phyloP scores from a whole-genome alignment of 495 filamentous ascomycete genomes.

The Penicillium bialowiezense region DNA sequence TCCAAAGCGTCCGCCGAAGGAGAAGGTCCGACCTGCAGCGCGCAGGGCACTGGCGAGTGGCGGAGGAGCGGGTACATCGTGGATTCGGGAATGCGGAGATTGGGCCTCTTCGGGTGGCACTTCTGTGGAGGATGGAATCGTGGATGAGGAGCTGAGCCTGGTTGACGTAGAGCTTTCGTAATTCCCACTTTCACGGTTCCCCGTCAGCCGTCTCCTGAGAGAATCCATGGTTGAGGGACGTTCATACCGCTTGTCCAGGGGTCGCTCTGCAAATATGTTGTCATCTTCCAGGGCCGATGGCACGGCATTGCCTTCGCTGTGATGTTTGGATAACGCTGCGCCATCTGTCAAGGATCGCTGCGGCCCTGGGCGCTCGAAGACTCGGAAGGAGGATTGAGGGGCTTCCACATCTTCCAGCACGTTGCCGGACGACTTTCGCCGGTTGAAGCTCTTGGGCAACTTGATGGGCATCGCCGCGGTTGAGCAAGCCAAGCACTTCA shows the following conservation, averaged over 20 bases:
- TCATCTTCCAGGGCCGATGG: slow-evolving; percentile 54
- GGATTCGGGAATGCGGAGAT: slow-evolving; percentile 47
- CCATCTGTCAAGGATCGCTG: slow-evolving; percentile 50
- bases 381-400: slow-evolving; percentile 53
- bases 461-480: slow-evolving; percentile 62
- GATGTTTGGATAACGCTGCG: slow-evolving; percentile 38
- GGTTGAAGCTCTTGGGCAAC: slow-evolving; percentile 61
- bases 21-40: slow-evolving; percentile 70
- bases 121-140: slow-evolving; percentile 69
- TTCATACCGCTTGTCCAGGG: slow-evolving; percentile 40
- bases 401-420: slow-evolving; percentile 55
- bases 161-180: slow-evolving; percentile 60
- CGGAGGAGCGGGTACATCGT: slow-evolving; percentile 56
- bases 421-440: slow-evolving; percentile 67
- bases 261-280: slow-evolving; percentile 38
- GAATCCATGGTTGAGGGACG: slow-evolving; percentile 17
- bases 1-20: slow-evolving; percentile 54
- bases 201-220: slow-evolving; percentile 32
- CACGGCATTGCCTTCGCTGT: slow-evolving; percentile 37
- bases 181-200: slow-evolving; percentile 58
- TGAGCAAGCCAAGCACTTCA: background rate
- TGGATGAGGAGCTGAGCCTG: slow-evolving; percentile 70
- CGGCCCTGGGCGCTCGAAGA: slow-evolving; percentile 53
- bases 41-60: slow-evolving; percentile 51
- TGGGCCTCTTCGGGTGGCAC: slow-evolving; percentile 54